Percentiles rank a stretch among this genome's conserved stretches.
Conservation (phyloP, 1,139 yeast species). For the Yamadazyma membranifaciens region DNA sequence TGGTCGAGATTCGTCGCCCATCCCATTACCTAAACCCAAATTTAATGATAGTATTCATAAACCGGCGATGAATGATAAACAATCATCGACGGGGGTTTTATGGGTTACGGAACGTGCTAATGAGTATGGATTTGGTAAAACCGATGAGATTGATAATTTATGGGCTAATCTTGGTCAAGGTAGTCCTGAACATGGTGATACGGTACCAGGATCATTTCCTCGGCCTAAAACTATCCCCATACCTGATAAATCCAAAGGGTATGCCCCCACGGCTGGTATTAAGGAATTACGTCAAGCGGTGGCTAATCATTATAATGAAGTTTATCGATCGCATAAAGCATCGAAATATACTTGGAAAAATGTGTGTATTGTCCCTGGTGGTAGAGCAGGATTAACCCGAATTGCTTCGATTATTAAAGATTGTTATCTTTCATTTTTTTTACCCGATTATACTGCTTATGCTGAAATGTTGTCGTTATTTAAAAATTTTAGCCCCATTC, state of each 20-base stretch:
- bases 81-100: conserved; percentile 66
- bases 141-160: conserved; percentile 41
- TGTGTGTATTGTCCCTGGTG: conserved; percentile 70
- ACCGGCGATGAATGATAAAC: conserved; percentile 63
- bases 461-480: conserved; percentile 70
- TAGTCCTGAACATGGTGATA: conserved; percentile 67
- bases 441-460: conserved; percentile 70
- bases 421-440: conserved; percentile 60
- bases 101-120: conserved; percentile 70
- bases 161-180: conserved; percentile 75
- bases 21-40: conserved; percentile 53
- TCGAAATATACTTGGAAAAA: conserved; percentile 64
- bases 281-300: conserved; percentile 60
- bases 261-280: conserved; percentile 66
- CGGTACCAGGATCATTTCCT: conserved; percentile 58
- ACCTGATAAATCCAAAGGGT: conserved; percentile 55
- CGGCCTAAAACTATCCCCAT: conserved; percentile 54
- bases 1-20: conserved; percentile 45
- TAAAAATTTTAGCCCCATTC: conserved; percentile 67
- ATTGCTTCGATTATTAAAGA: conserved; percentile 65
- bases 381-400: conserved; percentile 66
- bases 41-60: conserved; percentile 46
- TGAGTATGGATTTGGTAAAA: conserved; percentile 51
- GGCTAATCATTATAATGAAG: conserved; percentile 58
- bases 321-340: conserved; percentile 48